A percentile compares a stretch with the other conserved stretches of the same genome.
Evolutionary conservation across 2,329 filamentous ascomycete species (phyloP).

Genomic region (Exophiala spinifera): DNA sequence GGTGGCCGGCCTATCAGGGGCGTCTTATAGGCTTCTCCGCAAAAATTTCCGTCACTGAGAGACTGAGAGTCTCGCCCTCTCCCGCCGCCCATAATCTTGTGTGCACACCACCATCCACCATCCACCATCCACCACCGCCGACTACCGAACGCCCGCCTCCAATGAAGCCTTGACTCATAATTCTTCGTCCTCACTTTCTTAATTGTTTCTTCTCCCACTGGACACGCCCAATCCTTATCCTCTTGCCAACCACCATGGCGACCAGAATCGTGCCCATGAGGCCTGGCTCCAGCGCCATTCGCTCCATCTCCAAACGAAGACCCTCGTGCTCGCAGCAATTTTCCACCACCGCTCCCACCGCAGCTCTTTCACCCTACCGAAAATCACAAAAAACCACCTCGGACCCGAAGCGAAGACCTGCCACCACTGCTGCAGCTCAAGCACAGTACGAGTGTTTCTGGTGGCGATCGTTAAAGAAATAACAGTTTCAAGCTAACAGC

Average conservation of each 20-base stretch:
- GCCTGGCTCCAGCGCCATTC: constrained; percentile 48
- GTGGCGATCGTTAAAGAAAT: constrained; percentile 24
- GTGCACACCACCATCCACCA: neutral
- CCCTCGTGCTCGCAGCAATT: constrained; percentile 42
- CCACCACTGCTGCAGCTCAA: constrained; percentile 50
- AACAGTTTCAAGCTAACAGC: constrained; percentile 22
- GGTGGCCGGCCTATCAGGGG: neutral
- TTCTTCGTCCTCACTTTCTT: constrained; percentile 1
- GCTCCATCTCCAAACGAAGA: constrained; percentile 45
- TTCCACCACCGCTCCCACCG: constrained; percentile 44
- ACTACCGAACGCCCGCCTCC: too few relatives aligned
- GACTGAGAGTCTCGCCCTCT: neutral
- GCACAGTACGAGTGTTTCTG: constrained; percentile 48
- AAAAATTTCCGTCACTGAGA: neutral
- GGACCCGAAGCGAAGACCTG: constrained; percentile 40
- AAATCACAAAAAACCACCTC: constrained; percentile 36
- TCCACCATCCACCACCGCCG: neutral
- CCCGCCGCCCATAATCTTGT: neutral
- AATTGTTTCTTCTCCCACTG: constrained; percentile 3
- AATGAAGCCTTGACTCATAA: constrained; percentile 13
- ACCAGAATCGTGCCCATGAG: constrained; percentile 49
- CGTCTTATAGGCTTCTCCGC: neutral
- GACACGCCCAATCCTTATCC: neutral
- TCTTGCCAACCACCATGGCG: constrained; percentile 23
- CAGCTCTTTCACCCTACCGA: constrained; percentile 46